Evolutionary conservation across 495 filamentous ascomycete species (phyloP).

Genomic region (Thozetella sp.): DNA sequence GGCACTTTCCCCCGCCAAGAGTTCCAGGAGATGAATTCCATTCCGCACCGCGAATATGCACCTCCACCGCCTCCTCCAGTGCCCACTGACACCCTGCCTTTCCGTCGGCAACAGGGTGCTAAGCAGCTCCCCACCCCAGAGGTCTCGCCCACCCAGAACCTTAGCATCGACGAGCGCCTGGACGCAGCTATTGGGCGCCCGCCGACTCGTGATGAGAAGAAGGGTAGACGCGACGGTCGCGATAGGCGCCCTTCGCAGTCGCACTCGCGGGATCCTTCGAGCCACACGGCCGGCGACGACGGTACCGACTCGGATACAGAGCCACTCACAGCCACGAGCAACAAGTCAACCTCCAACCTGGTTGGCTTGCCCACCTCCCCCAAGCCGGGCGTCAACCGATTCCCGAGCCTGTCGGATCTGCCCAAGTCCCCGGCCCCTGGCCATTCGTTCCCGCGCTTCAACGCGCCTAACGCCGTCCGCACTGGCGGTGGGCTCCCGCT

Average conservation of each 20-base stretch:
- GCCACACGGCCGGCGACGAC: constrained; percentile 17
- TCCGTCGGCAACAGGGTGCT: constrained; percentile 25
- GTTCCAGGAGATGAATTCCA: constrained; percentile 50
- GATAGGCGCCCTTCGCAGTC: constrained; percentile 21
- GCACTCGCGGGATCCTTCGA: constrained; percentile 34
- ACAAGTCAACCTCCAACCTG: constrained; percentile 38
- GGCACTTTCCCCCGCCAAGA: constrained; percentile 48
- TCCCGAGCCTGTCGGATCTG: constrained; percentile 41
- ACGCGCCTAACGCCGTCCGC: constrained; percentile 39
- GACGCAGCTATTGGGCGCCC: constrained; percentile 28
- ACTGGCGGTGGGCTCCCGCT: constrained; percentile 59
- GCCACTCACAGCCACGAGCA: constrained; percentile 41
- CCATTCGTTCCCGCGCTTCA: constrained; percentile 33
- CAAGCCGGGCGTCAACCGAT: constrained; percentile 45
- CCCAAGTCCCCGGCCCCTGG: constrained; percentile 45
- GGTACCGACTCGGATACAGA: constrained; percentile 23
- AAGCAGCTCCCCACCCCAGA: constrained; percentile 44
- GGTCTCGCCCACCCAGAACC: constrained; percentile 46
- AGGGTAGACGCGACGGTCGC: constrained; percentile 8
- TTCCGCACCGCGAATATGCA: constrained; percentile 50
- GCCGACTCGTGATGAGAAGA: constrained; percentile 10
- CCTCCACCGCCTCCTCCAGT: constrained; percentile 47
- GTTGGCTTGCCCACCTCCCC: constrained; percentile 48
- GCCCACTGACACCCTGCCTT: constrained; percentile 42
- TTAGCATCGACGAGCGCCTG: constrained; percentile 49